Base-by-base conservation (phyloP, 139 green algal species). In the Picochlorum sp. region DNA sequence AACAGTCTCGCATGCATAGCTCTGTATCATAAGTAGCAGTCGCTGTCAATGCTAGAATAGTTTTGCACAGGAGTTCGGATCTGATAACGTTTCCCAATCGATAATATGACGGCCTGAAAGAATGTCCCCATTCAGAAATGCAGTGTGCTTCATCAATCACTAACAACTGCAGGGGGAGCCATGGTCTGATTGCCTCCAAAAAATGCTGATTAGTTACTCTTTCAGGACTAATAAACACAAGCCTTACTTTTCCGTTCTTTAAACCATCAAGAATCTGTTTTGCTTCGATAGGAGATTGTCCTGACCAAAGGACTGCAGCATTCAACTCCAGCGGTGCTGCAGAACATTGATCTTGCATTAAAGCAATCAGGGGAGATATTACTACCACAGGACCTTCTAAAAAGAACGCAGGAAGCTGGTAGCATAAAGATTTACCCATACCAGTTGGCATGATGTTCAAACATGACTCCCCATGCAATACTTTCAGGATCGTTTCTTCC, bases 111-210 rank as follows among this genome's bases (percentile, higher is more conserved):
- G 90, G 85, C 18, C 91, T 82, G 80, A 97, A 97, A 67, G 86
- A 92, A 75, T 97, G 89, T 21, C 91, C 94, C 91, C 91, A 95
- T 75, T 97, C 90, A n/a, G 85, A 79, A 30, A 97, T 80, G 65
- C 91, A 97, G 74, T 96, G 89, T 2, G 84, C 85, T 69, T 96
- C 87, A 52, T 95, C 88, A n/a, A 95, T 76, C 38, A 83, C 86
- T 41, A 90, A 77, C 41, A 84, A 59, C 0, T 67, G 51, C 11
- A 81, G 68, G 15, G 71, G 79, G 54, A 83, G 67, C 37, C 85
- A 67, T 1, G 66, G 41, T 1, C 52, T 34, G 55, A 94, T 68
- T n/a, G 77, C 82, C 20, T 59, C 58, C 62, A 89, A 71, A 68
- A 97, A 81, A 24, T 68, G 61, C 2, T 63, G 61, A 49, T 83